A percentile compares a stretch with the other conserved stretches of the same genome.
Conservation (phyloP, 495 filamentous ascomycete species). For the Cetradonia linearis region DNA sequence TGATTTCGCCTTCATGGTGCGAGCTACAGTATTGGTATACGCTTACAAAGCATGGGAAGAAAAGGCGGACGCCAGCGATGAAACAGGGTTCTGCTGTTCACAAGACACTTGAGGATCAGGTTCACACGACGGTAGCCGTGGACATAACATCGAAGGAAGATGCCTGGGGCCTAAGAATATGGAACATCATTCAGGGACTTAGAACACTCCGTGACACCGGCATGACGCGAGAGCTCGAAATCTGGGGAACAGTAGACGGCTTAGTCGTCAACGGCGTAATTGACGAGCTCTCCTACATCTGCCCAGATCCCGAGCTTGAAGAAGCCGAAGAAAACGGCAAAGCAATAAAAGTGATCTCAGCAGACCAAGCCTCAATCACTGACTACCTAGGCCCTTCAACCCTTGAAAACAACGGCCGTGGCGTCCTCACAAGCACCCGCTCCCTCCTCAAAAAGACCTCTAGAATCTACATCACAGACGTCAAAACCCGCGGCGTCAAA, state of each 20-base stretch:
- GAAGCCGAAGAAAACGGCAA: constrained; percentile 38
- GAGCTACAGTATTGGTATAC: constrained; percentile 89
- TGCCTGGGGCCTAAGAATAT: constrained; percentile 67
- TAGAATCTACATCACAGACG: constrained; percentile 68
- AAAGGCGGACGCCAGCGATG: constrained; percentile 70
- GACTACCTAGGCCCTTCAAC: constrained; percentile 32
- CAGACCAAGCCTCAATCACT: constrained; percentile 46
- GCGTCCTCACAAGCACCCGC: constrained; percentile 9
- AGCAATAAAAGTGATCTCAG: constrained; percentile 32
- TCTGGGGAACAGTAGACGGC: constrained; percentile 85
- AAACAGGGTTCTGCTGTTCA: constrained; percentile 67
- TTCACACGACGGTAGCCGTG: constrained; percentile 65
- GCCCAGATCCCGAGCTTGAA: constrained; percentile 62
- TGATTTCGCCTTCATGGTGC: constrained; percentile 87
- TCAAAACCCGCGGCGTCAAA: constrained; percentile 66
- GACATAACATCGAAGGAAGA: constrained; percentile 70
- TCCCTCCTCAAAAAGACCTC: constrained; percentile 22
- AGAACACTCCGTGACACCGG: constrained; percentile 66
- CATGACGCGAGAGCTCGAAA: constrained; percentile 76
- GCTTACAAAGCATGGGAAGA: constrained; percentile 64
- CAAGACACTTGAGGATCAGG: constrained; percentile 71
- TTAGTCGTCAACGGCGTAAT: constrained; percentile 81
- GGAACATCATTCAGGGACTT: constrained; percentile 87
- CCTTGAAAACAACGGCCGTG: constrained; percentile 10
- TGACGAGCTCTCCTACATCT: constrained; percentile 70